Conservation (phyloP, 495 filamentous ascomycete species). For the Aspergillus campestris region DNA sequence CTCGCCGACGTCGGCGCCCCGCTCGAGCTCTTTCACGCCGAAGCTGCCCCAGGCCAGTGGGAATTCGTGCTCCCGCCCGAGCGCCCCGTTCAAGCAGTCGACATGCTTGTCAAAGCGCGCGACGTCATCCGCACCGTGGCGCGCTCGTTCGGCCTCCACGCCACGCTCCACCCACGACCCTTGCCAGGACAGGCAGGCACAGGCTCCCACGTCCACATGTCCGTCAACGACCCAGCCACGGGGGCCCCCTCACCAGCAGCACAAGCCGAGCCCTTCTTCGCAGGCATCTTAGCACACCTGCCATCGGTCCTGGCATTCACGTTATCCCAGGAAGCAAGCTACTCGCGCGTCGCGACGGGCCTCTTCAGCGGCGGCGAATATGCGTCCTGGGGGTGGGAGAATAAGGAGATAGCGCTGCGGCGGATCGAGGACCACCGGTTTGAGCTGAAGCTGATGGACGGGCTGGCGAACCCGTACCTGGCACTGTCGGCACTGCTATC, state of each 20-base stretch:
- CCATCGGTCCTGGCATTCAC: constrained; percentile 26
- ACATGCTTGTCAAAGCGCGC: constrained; percentile 47
- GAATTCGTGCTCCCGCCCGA: constrained; percentile 59
- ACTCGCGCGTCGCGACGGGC: constrained; percentile 53
- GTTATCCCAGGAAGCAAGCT: constrained; percentile 49
- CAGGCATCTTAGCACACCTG: background rate
- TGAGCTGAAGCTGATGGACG: constrained; percentile 64
- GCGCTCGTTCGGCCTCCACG: background rate
- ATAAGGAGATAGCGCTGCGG: constrained; percentile 59
- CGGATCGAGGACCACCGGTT: constrained; percentile 54
- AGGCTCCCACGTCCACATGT: background rate
- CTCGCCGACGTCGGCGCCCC: constrained; percentile 47
- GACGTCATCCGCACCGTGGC: background rate
- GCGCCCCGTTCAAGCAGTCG: constrained; percentile 54
- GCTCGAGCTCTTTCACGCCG: constrained; percentile 60
- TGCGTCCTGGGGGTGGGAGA: constrained; percentile 68
- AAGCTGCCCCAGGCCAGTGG: constrained; percentile 58
- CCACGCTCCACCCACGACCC: background rate
- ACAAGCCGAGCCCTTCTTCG: background rate
- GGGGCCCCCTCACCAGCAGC: too few relatives aligned
- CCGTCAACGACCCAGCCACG: background rate
- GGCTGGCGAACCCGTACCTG: constrained; percentile 64
- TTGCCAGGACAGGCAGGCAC: background rate
- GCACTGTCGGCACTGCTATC: constrained; percentile 51
- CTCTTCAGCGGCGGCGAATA: constrained; percentile 64